Evolutionary conservation across 495 filamentous ascomycete species (phyloP), one percentile per base, ranked within the genome.

Genomic region (Aspergillus haitiensis): DNA sequence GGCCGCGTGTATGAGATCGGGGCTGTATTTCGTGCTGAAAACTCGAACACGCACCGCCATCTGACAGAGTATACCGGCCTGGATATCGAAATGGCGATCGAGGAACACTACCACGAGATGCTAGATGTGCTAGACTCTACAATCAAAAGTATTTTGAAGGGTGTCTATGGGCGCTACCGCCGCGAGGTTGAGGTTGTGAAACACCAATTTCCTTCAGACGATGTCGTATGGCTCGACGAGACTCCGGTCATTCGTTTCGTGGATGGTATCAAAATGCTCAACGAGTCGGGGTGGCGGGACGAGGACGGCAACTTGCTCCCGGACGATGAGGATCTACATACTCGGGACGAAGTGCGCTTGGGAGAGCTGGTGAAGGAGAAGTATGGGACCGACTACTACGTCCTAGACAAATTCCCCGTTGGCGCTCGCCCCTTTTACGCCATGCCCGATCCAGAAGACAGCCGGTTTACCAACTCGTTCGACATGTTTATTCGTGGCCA

Each of bases 41-140:
- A 97, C 75, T 91, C 87, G 45, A 96, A 96, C 66, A 97, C 93
- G 0, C 91, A 95, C 62, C 83, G 93, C 55, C 93, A 97, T 69
- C 86, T 97, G 86, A 97, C 92, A 4, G 93, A 96, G 70, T 97
- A 96, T 73, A 97, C 90, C 11, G 93, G 93, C 58, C 82, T 98
- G 56, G 93, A 98, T 87, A 65, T 97, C 52, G 93, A 97, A 73
- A 97, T 97, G 92, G 88, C 91, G 11, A 96, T 97, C 66, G 87
- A 93, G 52, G 84, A 95, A 58, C 83, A 92, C 72, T 97, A 97
- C 72, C 83, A 88, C 63, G 93, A 98, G 70, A 91, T 92, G 64
- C 76, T 90, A 9, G 75, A 87, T 45, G 80, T 86, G 49, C 77
- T 97, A 11, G 92, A 96, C 67, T 81, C 81, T 33, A 85, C 88